phyloP scores from a whole-genome alignment of 768 basidiomycete genomes.

The Tulasnella sp. region DNA sequence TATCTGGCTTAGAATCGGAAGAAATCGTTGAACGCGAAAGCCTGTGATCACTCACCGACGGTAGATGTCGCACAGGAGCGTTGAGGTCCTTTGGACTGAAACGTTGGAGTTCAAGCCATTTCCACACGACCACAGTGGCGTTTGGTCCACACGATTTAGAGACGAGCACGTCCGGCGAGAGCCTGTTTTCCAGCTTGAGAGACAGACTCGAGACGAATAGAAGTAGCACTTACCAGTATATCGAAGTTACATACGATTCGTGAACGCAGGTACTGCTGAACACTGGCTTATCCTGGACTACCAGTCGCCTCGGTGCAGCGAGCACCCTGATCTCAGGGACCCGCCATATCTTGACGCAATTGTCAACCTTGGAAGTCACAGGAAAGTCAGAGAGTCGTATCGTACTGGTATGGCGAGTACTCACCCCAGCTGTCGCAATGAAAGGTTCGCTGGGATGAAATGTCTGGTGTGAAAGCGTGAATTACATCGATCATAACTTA shows the following conservation, averaged over 20 bases:
- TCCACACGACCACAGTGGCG: conserved; percentile 23
- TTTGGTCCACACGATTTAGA: conserved; percentile 15
- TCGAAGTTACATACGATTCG: conserved; percentile 17
- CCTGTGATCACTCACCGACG: background rate
- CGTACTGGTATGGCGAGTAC: background rate
- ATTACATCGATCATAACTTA: background rate
- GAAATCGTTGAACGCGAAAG: background rate
- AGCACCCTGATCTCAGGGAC: background rate
- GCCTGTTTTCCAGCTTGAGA: conserved; percentile 13
- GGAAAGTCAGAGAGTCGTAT: background rate
- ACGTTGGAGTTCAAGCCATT: conserved; percentile 19
- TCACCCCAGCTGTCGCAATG: conserved; percentile 22
- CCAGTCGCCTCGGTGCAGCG: background rate
- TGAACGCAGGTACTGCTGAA: conserved; percentile 12
- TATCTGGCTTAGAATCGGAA: background rate
- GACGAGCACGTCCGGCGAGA: conserved; percentile 6
- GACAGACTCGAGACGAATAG: background rate
- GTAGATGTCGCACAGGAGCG: background rate
- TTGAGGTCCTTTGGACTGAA: conserved; percentile 5
- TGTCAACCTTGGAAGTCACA: background rate
- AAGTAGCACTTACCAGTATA: conserved; percentile 15
- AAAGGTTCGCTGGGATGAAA: conserved; percentile 20
- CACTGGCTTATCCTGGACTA: conserved; percentile 22
- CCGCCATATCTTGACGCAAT: conserved; percentile 22
- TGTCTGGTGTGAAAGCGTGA: background rate